Evolutionary conservation across 2,329 filamentous ascomycete genomes (phyloP).

Genomic region (Plenodomus tracheiphilus): DNA sequence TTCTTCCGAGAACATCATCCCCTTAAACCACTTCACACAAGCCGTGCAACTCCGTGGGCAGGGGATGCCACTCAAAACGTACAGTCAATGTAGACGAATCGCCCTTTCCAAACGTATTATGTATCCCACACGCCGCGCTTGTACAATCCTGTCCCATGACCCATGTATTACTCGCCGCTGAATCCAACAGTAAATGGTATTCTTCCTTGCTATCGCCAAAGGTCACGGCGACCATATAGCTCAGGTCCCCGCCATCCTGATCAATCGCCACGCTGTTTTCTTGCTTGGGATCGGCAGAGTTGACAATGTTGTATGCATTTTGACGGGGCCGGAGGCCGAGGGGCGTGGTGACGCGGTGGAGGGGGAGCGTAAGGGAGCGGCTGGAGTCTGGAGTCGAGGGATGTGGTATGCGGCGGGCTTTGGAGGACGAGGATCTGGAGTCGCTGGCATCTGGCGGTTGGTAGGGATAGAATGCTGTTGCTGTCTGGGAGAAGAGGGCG

Average conservation of each 20-base stretch:
- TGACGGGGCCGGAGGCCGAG: slow-evolving; percentile 41
- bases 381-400: slow-evolving; percentile 2
- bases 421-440: slow-evolving; percentile 1
- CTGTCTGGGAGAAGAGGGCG: slow-evolving; percentile 30
- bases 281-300: slow-evolving; percentile 34
- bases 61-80: too few relatives aligned
- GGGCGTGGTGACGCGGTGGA: slow-evolving; percentile 37
- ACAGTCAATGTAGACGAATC: slow-evolving; percentile 66
- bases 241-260: slow-evolving; percentile 58
- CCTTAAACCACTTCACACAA: too few relatives aligned
- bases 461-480: slow-evolving; percentile 43
- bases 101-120: slow-evolving; percentile 68
- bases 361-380: slow-evolving; percentile 27
- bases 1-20: too few relatives aligned
- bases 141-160: slow-evolving; percentile 74
- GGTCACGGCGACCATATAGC: slow-evolving; percentile 57
- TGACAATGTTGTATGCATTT: slow-evolving; percentile 53
- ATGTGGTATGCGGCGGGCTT: slow-evolving; percentile 8
- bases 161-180: slow-evolving; percentile 72
- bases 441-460: slow-evolving; percentile 15
- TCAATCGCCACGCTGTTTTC: slow-evolving; percentile 55
- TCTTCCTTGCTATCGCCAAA: slow-evolving; percentile 55
- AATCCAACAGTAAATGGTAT: slow-evolving; percentile 60
- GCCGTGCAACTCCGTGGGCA: too few relatives aligned
- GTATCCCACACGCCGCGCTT: slow-evolving; percentile 66